Base-by-base conservation (phyloP, 305 asterid species). In the Solanum hybrid region DNA sequence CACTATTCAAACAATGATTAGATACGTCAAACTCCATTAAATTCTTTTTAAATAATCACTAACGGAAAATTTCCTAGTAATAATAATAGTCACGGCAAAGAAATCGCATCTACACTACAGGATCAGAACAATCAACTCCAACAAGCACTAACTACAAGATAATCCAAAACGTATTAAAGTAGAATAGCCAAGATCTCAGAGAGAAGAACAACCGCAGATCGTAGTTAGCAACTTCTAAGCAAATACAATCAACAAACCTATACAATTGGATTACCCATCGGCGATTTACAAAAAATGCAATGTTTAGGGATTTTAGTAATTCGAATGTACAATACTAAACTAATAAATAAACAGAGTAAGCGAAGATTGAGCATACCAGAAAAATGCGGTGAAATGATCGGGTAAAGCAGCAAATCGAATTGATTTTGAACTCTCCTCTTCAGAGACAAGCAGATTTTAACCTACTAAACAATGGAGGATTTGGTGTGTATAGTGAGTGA, bases 61-160 rank as follows among this genome's bases (percentile, higher is more conserved):
- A 87, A 20, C 9, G 57, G 20, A 26, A n/a, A 18, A 87, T 18
- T 33, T 39, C 64, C 69, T 87, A 5, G 2, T 28, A 36, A 28
- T 28, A 74, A 29, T 24, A 28, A 18, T 3, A 29, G n/a, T 40
- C 29, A 39, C 87, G 14, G 37, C 16, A 46, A 51, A 29, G 5
- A 29, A 35, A 84, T 31, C 4, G 39, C 42, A 85, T 85, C 88
- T 85, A 51, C 31, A 57, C n/a, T 20, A 33, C 46, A 29, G 88
- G 88, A 85, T 87, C 89, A 71, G 81, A 73, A 28, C 10, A 74
- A 87, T 87, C 85, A 76, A 40, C 82, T 42, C 75, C 40, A 73
- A 73, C 73, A 40, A 28, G 24, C 85, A 87, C 22, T 37, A 71
- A 11, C 20, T 46, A 46, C 74, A 46, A 46, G 28, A 18, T 9